Evolutionary conservation across 805 yeast species (phyloP), one percentile per base, ranked within the genome.

Genomic region (Candida wancherniae): DNA sequence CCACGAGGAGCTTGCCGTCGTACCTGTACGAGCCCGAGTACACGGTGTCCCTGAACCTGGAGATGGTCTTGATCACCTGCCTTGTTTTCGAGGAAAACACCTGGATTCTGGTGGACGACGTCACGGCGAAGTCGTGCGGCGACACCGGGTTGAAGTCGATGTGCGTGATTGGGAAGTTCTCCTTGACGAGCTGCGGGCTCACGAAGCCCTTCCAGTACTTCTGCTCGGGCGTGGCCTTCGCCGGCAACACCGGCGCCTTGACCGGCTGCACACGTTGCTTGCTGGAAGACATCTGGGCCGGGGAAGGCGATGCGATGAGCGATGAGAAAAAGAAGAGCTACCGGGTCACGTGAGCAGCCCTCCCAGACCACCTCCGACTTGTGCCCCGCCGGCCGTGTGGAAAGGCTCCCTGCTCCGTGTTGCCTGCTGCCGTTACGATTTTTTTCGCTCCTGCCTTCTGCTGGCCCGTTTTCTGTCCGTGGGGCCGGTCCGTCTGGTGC

Each of bases 51-150:
- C 84, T 87, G 61, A 92, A 92, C 42, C 97, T 61, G 3, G 79
- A 71, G 44, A 87, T 84, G 0, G 95, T 87, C 60, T 85, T 85
- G 22, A 77, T 68, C 3, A 88, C 95, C 52, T 86, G 94, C 48
- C 97, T 73, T 0, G 97, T 92, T 56, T 85, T 85, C n/a, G 95
- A 80, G 0, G 95, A 84, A 50, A 90, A 84, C 6, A 92, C 77
- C 56, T 92, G 97, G 35, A 92, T 84, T 51, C 97, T 71, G 0
- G 97, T 82, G 12, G 94, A 80, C 18, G 94, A 78, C 1, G 97
- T 84, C 20, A 92, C 84, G 15, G 97, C 97, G 62, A 90, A 84
- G 60, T 92, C 95, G 53, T 84, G 80, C 4, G 96, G 95, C 10
- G 79, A 63, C 22, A 69, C 71, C 2, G 96, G 96, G 53, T 84